Conservation (phyloP, 129 eudicot genomes). For the Flaveria trinervia region DNA sequence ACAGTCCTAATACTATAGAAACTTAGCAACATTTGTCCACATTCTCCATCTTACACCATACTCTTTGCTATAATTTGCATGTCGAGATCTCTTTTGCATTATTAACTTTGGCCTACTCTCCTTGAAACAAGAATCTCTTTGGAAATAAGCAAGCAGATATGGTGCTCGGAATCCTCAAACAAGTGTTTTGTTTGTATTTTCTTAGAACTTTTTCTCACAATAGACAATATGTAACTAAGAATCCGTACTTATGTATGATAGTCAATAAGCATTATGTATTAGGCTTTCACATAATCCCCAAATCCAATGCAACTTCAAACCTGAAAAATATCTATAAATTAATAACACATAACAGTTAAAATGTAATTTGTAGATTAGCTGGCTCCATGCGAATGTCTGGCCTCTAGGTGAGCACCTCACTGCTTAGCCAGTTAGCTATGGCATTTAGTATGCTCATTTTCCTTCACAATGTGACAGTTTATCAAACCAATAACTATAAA, state of each 20-base stretch:
- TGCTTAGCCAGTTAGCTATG: conserved; percentile 6
- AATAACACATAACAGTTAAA: not conserved
- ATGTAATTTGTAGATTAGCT: not conserved
- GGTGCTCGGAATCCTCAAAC: not conserved
- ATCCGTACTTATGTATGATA: not conserved
- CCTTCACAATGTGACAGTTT: not conserved
- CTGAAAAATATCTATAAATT: not conserved
- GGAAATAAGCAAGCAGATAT: not conserved
- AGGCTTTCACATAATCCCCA: not conserved
- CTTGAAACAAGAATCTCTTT: not conserved
- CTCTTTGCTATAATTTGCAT: not conserved
- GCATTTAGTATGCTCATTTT: not conserved
- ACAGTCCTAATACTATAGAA: not conserved
- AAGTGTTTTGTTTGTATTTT: not conserved
- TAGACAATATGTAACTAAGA: not conserved
- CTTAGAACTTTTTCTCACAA: not conserved
- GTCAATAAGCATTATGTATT: not conserved
- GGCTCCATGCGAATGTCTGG: not conserved
- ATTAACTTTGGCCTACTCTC: not conserved
- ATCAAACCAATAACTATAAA: too few species aligned
- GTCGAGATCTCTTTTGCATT: conserved; percentile 1
- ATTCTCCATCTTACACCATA: not conserved
- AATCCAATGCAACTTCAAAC: not conserved
- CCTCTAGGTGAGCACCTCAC: not conserved
- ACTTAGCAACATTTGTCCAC: not conserved